Evolutionary conservation across 768 basidiomycete species (phyloP).

Genomic region (Rossbeevera mucosa): DNA sequence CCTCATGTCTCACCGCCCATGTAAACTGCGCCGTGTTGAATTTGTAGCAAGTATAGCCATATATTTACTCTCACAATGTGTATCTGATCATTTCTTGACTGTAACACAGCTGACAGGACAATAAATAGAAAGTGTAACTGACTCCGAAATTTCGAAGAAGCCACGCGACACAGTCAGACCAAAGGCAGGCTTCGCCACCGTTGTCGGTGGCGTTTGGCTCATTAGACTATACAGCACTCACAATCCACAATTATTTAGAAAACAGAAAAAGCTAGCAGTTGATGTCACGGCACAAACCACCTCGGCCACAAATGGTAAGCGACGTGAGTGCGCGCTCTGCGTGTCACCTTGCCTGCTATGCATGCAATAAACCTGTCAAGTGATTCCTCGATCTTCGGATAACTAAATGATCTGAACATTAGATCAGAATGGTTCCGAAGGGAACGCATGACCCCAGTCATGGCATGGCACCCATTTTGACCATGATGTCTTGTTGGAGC

Average conservation of each 20-base stretch:
- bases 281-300: conserved; percentile 28
- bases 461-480: not conserved
- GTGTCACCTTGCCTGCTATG: conserved; percentile 33
- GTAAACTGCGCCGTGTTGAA: not conserved
- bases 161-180: not conserved
- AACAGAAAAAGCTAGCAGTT: conserved; percentile 13
- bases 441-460: not conserved
- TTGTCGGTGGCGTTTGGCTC: not conserved
- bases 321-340: conserved; percentile 36
- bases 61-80: not conserved
- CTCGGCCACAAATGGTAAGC: conserved; percentile 38
- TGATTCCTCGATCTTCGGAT: conserved; percentile 45
- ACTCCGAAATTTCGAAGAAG: not conserved
- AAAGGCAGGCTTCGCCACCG: conserved; percentile 12
- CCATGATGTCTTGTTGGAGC: not conserved
- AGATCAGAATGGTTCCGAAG: not conserved
- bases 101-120: not conserved
- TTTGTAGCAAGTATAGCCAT: not conserved
- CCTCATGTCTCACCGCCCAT: not conserved
- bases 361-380: conserved; percentile 41
- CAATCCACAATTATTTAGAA: conserved; percentile 2
- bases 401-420: not conserved
- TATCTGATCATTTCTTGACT: not conserved
- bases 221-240: not conserved
- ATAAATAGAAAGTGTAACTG: not conserved